Base-by-base conservation (phyloP, 805 yeast genomes). In the Limtongozyma cylindracea region DNA sequence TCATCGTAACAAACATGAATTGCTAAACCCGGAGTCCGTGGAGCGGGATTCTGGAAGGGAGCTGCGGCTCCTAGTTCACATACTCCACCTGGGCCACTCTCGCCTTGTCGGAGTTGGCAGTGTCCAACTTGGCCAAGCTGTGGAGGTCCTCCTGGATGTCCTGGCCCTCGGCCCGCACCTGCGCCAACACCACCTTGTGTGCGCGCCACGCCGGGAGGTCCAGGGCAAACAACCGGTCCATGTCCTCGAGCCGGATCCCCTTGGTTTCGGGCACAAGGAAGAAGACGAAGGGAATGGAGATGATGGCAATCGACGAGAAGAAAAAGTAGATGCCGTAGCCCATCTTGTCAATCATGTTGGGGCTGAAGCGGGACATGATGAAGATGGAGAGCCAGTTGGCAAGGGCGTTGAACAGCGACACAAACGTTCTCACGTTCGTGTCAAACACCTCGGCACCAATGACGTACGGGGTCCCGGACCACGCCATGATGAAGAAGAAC, bases 381-480 rank as follows among this genome's bases (percentile, higher is more conserved):
- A 13, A 13, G 15, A 13, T 13, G 51, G 60, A 53, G 30, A 53
- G 47, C 63, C 63, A 55, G 24, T 53, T 50, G 13, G 54, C 42
- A 6, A 56, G 41, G 1, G 60, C 53, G 26, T 52, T 53, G 23
- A 54, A 36, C 12, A 55, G 47, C 28, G 47, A 53, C 10, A 53
- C 49, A 5, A 47, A 45, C 8, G 49, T 47, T 30, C 61, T 35
- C 19, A 53, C 44, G 12, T 49, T 43, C 19, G 48, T 47, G n/a
- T 51, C 47, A 31, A 51, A 53, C 10, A 53, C 49, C 27, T 56
- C 63, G 5, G 58, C 43, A 29, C 55, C 49, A 31, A 52, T 48
- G 14, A 53, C 54, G 49, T 54, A 56, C 7, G 56, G 53, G 3
- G 54, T 48, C 6, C 60, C 63, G 26, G 47, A 43, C 59, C 60